phyloP scores from a whole-genome alignment of 441 rosid genomes.

The Arabidopsis hybrid region DNA sequence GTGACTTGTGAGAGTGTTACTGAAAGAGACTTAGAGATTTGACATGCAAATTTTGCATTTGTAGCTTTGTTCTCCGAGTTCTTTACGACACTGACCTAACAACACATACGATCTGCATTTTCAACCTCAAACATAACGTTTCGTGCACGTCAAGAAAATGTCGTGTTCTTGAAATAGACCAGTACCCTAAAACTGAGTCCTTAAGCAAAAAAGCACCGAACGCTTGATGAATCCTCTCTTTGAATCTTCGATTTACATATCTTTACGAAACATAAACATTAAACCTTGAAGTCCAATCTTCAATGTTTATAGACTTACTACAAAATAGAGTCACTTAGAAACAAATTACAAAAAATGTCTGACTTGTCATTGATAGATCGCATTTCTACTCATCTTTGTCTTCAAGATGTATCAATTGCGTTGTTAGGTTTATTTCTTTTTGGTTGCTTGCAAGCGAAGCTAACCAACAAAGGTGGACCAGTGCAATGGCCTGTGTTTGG shows the following conservation, averaged over 20 bases:
- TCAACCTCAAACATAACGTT: neutral
- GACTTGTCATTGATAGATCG: slow-evolving; percentile 37
- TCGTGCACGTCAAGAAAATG: slow-evolving; percentile 1
- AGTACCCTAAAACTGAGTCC: neutral
- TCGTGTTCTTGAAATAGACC: slow-evolving; percentile 7
- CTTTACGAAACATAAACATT: slow-evolving; percentile 34
- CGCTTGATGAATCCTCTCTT: slow-evolving; percentile 19
- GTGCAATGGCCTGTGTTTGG: slow-evolving; percentile 76
- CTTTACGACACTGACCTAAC: slow-evolving; percentile 2
- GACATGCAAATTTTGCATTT: neutral
- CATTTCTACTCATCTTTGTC: slow-evolving; percentile 41
- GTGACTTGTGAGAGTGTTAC: neutral
- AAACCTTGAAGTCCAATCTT: neutral
- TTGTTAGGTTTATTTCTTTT: slow-evolving; percentile 56
- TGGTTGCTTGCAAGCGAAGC: slow-evolving; percentile 55
- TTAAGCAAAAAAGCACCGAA: slow-evolving; percentile 17
- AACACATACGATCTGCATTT: slow-evolving; percentile 8
- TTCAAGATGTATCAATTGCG: slow-evolving; percentile 57
- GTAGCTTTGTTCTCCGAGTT: neutral
- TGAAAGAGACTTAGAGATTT: neutral
- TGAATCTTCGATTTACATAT: slow-evolving; percentile 22
- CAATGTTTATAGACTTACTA: neutral
- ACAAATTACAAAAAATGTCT: slow-evolving; percentile 13
- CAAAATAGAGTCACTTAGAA: neutral
- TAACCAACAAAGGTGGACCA: slow-evolving; percentile 60